Conservation (phyloP, 257 asterid species). For the Galeopsis tetrahit region DNA sequence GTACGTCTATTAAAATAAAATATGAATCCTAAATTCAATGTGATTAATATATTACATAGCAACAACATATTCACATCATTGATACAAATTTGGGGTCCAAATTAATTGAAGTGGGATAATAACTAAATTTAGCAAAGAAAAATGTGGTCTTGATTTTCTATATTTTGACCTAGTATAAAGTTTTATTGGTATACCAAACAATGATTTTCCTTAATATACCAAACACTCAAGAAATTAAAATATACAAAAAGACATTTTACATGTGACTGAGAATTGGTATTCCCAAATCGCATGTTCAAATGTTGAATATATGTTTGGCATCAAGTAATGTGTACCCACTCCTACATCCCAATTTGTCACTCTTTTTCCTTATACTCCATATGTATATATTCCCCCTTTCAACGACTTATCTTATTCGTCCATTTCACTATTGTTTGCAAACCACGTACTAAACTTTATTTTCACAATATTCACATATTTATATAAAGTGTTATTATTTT, state of each 20-base stretch:
- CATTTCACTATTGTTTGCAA: too few species aligned
- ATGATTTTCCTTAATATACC: not conserved
- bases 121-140: not conserved
- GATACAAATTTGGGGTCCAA: not conserved
- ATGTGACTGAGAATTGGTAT: conserved; percentile 26
- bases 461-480: too few species aligned
- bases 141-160: not conserved
- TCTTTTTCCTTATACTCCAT: not conserved
- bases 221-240: conserved; percentile 16
- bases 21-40: too few species aligned
- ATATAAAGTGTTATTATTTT: too few species aligned
- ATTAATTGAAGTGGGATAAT: not conserved
- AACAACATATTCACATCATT: not conserved
- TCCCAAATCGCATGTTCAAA: conserved; percentile 1
- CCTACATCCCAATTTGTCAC: conserved; percentile 1
- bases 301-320: conserved; percentile 33
- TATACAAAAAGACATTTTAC: conserved; percentile 15
- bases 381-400: too few species aligned
- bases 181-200: not conserved
- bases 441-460: too few species aligned
- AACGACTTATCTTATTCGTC: too few species aligned
- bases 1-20: too few species aligned
- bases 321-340: conserved; percentile 17
- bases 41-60: too few species aligned
- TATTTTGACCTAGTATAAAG: conserved; percentile 3